Base-by-base conservation (phyloP, 768 basidiomycete genomes). In the Auriscalpium orientale region DNA sequence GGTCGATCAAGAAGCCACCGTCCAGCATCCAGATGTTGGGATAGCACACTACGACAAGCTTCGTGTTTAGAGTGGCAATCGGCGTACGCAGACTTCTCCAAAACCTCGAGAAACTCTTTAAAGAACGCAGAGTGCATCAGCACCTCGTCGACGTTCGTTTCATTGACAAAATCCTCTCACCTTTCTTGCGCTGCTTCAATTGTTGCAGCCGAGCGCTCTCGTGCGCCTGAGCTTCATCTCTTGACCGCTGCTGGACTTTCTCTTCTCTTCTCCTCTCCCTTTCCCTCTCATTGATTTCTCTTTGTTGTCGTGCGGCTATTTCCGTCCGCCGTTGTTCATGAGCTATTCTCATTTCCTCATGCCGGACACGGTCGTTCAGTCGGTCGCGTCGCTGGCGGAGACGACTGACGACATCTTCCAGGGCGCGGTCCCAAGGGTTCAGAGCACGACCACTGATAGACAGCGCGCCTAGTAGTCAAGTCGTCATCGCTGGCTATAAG, bases 351-450 rank as follows among this genome's bases (percentile, higher is more conserved):
- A 28, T 28, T 2, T 28, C 22, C 22, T 28, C 22, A 28, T 28
- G 22, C 3, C 22, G 22, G 22, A 5, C 22, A 5, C 22, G 22
- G 22, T 5, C 5, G 22, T 28, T 28, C 22, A 28, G 22, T 28
- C 22, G 22, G 2, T 28, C 22, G 22, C 22, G 22, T 5, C 22
- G 22, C 22, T 28, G 22, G 22, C 22, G 22, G 22, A 28, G 22
- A 28, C 22, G 2, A 5, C 35, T 22, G 9, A 46, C 48, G 18
- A 55, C n/a, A n/a, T 50, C 48, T 2, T 50, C 54, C 15, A 55
- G 43, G 2, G 46, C 35, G 22, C 49, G 47, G 46, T 55, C 48
- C 54, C 54, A 55, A 33, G 54, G 54, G 20, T 55, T 55, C 6
- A 55, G 12, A 33, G 36, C 47, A 12, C 33, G 38, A 12, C 48